These are phyloP conservation scores for Cynanchum wilfordii DNA, from an alignment of 257 asterid genomes.

Conservation along the genomic window DNA sequence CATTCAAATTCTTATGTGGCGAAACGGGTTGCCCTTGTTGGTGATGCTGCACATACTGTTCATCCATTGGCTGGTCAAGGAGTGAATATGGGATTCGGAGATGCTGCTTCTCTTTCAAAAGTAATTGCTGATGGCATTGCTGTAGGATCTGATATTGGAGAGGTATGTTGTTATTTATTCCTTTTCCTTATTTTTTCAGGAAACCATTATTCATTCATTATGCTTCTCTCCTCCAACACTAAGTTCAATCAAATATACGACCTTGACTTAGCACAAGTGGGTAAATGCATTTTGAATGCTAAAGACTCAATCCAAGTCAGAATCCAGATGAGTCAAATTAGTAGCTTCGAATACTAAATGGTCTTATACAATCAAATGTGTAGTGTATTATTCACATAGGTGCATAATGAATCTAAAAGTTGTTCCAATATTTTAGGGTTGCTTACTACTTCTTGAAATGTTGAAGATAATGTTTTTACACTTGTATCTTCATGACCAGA, in stretches of 20 bases:
- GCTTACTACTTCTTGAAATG: background rate
- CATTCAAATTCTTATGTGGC: conserved; percentile 67
- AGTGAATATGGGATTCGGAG: conserved; percentile 96
- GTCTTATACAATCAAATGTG: too few relatives aligned
- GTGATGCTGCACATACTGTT: conserved; percentile 98
- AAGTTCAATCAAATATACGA: too few relatives aligned
- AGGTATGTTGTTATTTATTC: conserved; percentile 42
- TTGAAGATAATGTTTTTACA: background rate
- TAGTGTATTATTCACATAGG: background rate
- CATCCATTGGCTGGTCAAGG: conserved; percentile 99
- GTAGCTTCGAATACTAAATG: too few relatives aligned
- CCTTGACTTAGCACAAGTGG: too few relatives aligned
- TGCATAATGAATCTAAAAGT: background rate
- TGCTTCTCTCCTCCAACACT: background rate
- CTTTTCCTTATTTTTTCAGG: background rate
- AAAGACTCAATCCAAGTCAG: too few relatives aligned
- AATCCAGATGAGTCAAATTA: too few relatives aligned
- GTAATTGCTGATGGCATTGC: conserved; percentile 82
- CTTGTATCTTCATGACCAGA: background rate
- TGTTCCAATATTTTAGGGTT: background rate
- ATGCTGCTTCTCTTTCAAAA: conserved; percentile 64
- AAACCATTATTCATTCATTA: background rate
- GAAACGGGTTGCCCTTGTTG: conserved; percentile 65
- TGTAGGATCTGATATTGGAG: conserved; percentile 91
- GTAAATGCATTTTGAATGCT: too few relatives aligned